Base-by-base conservation (phyloP, 2,329 filamentous ascomycete species). In the Lachnellula suecica region DNA sequence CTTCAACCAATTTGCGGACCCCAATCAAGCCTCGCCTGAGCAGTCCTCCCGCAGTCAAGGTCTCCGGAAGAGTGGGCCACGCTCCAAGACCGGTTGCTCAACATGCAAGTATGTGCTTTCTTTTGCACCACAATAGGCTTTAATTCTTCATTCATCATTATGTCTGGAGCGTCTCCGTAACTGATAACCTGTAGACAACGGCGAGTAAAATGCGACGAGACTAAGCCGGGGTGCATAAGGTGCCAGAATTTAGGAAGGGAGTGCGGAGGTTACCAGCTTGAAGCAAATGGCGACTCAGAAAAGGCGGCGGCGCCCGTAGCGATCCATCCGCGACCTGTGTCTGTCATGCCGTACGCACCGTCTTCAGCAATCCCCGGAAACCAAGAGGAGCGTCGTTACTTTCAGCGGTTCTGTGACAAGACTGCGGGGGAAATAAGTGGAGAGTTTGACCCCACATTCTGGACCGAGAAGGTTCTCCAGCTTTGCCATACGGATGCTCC, bases 201-300 rank as follows among this genome's bases (percentile, higher is more conserved):
- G 34, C 59, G 65, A 25, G 66, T 68, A 11, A 68, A 68, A 54
- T 68, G 66, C 54, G 66, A 68, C 49, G 66, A 68, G 52, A 63
- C 62, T 19, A 65, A 66, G 53, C 66, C 65, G 44, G 61, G 58
- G 20, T 68, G 66, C 49, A 52, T 66, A 22, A 57, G 66, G 55
- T 68, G 66, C 51, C 63, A 66, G 44, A 68, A 66, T 43, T 59
- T 66, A 20, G 66, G 66, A 31, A 62, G 65, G 31, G 62, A 66
- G 51, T 68, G 66, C 54, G 66, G 66, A 49, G 66, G 66, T 17
- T 68, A 68, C 53, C 62, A 59, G 19, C 37, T 50, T 35, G 64
- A 67, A 52, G 56, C 57, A 17, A 44, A 56, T 10, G 59, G 64
- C 17, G 63, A 66, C 41, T 43, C 57, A 25, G 54, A 61, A 25